Percentiles rank a stretch among this genome's conserved stretches.
Evolutionary conservation across 768 basidiomycete species (phyloP).

Genomic region (Rhizopogon salebrosus): DNA sequence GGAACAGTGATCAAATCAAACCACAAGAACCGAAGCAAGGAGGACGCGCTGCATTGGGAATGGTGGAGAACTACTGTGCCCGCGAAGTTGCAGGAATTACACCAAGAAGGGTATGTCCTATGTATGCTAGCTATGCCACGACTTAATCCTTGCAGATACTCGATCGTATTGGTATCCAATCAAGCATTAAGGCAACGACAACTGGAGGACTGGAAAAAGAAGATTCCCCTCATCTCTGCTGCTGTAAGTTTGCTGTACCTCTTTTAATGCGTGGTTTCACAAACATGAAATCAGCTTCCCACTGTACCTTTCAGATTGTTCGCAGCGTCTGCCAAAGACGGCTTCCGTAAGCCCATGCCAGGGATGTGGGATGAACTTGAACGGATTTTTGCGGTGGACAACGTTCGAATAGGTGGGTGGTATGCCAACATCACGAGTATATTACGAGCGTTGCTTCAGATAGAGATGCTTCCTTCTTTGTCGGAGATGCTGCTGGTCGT

Average conservation of each 20-base stretch:
- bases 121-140: not conserved
- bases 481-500: conserved; percentile 90
- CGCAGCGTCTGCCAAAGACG: conserved; percentile 71
- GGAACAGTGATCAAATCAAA: conserved; percentile 71
- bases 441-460: conserved; percentile 40
- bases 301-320: conserved; percentile 72
- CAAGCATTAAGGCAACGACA: conserved; percentile 51
- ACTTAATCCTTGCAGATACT: conserved; percentile 38
- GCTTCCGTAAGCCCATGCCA: conserved; percentile 80
- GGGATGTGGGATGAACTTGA: conserved; percentile 82
- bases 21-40: conserved; percentile 28
- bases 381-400: conserved; percentile 50
- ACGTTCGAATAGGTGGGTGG: conserved; percentile 58
- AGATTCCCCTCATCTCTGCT: conserved; percentile 62
- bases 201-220: conserved; percentile 69
- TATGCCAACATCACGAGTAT: not conserved
- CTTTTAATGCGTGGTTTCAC: not conserved
- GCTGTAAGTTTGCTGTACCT: conserved; percentile 37
- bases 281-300: conserved; percentile 47
- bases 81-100: conserved; percentile 52
- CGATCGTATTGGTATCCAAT: conserved; percentile 78
- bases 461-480: conserved; percentile 61
- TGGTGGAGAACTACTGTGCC: conserved; percentile 75
- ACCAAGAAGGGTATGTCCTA: conserved; percentile 51
- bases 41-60: conserved; percentile 34